Base-by-base conservation (phyloP, 2,329 filamentous ascomycete species). In the Colletotrichum tanaceti region DNA sequence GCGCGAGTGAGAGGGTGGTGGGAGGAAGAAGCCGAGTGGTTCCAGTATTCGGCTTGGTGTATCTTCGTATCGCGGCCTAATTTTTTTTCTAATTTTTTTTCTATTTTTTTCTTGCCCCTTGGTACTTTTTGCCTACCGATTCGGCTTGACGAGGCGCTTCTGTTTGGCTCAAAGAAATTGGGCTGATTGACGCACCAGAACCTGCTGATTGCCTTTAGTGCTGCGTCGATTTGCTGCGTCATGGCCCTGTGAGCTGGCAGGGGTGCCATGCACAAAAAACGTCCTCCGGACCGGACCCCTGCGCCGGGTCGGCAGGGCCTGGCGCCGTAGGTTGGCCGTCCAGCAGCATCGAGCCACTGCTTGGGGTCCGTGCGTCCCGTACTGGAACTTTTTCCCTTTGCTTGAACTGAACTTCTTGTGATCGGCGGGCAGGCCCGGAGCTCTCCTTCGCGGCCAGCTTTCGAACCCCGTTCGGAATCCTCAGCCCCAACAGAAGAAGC, bases 61-160 rank as follows among this genome's bases (percentile, higher is more conserved):
- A n/a, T n/a, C n/a, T n/a, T n/a, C n/a, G n/a, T n/a, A 69, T 69
- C 66, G 32, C 63, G 62, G 10, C 32, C 32, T 32, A 69, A 66
- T 63, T 61, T 66, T 65, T 69, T 59, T 46, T 46, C n/a, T n/a
- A n/a, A 24, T 24, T 24, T 35, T 4, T 28, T 28, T n/a, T 24
- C n/a, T 47, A 49, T 50, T 35, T 39, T 57, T 18, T 14, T 18
- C 52, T 13, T 13, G 13, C 32, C 32, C 32, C 2, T 35, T 35
- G 32, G 7, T 35, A 35, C 32, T 35, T 10, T 9, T 35, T 35
- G 9, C 7, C 32, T 35, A 35, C 57, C 50, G 20, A 39, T n/a
- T 41, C 50, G 59, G 63, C 58, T 39, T 16, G 41, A 58, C 28
- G 41, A 32, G 24, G 18, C 64, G 64, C 50, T 63, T 55, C 38